Conservation (phyloP, 495 filamentous ascomycete species). For the Margaritispora aquatica region DNA sequence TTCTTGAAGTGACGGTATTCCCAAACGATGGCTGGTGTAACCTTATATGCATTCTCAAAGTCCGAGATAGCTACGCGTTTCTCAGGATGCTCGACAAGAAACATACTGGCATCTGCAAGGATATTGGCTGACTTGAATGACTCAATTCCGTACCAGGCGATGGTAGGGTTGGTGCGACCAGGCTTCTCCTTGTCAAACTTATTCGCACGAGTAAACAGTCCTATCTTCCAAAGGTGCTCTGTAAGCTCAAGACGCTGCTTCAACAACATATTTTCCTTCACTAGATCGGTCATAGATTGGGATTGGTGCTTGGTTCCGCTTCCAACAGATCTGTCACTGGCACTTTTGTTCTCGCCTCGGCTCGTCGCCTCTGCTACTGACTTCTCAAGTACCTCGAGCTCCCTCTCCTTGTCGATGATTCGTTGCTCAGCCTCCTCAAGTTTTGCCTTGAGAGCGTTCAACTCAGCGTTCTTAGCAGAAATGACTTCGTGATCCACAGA, state of each 20-base stretch:
- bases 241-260: background rate
- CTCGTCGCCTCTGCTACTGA: background rate
- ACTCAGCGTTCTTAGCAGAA: background rate
- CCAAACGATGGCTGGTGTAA: background rate
- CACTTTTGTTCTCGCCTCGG: background rate
- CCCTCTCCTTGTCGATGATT: background rate
- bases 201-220: background rate
- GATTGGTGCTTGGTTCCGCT: background rate
- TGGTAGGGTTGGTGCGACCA: too few species aligned
- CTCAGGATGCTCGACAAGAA: background rate
- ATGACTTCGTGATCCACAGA: too few species aligned
- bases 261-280: background rate
- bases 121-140: background rate
- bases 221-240: background rate
- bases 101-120: background rate
- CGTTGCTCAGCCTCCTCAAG: background rate
- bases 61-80: background rate
- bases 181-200: too few species aligned
- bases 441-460: background rate
- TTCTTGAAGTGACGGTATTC: background rate
- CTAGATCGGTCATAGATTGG: background rate
- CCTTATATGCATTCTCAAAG: background rate
- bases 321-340: background rate
- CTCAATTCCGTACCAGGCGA: background rate
- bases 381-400: background rate